These are phyloP conservation scores for Arabidopsis thaliana DNA, from an alignment of 345 rosid genomes.

Conservation along the genomic window TAIR10.1 NC_003071.7:8188001-8188500, in stretches of 20 bases:
- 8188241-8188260: too few species aligned
- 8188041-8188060: constrained; percentile 33
- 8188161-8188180: too few species aligned
- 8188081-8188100: too few species aligned
- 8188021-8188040: constrained; percentile 35
- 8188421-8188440: constrained; percentile 18
- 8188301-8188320: constrained; percentile 7
- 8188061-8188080: not conserved
- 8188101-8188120: too few species aligned
- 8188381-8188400: constrained; percentile 38
- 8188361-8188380: constrained; percentile 21
- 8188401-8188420: constrained; percentile 29
- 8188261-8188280: too few species aligned
- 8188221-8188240: too few species aligned
- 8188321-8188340: not conserved
- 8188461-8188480: constrained; percentile 25
- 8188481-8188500: constrained; percentile 50
- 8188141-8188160: too few species aligned
- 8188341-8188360: constrained; percentile 13
- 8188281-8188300: not conserved
- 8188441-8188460: constrained; percentile 13
- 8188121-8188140: too few species aligned
- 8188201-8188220: too few species aligned
- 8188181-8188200: too few species aligned
- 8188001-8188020: constrained; percentile 33